These are phyloP conservation scores for Puccinia polysora DNA, from an alignment of 1,284 basidiomycete genomes.

Conservation along the genomic window DNA sequence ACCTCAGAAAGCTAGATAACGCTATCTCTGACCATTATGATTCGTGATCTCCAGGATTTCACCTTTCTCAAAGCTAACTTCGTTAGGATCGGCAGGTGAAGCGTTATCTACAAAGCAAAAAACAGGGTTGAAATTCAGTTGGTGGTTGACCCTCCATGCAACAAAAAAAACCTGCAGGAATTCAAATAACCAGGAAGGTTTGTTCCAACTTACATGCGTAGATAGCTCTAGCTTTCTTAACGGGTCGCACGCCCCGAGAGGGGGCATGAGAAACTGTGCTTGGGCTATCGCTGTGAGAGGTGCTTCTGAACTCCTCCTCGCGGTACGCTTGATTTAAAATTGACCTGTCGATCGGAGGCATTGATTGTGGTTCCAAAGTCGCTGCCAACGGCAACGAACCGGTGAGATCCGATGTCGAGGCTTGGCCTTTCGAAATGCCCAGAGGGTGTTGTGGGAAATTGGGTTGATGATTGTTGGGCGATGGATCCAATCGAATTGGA, in stretches of 20 bases:
- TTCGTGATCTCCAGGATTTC: constrained; percentile 91
- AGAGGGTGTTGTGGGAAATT: too few relatives aligned
- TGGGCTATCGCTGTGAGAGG: constrained; percentile 3
- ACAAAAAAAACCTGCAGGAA: too few relatives aligned
- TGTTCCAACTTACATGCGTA: constrained; percentile 68
- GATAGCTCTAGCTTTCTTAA: constrained; percentile 75
- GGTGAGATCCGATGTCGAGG: neutral
- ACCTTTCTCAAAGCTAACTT: constrained; percentile 88
- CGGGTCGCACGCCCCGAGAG: constrained; percentile 42
- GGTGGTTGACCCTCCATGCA: too few relatives aligned
- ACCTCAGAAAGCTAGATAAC: neutral
- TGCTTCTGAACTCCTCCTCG: constrained; percentile 13
- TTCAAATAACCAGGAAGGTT: too few relatives aligned
- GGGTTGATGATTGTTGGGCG: too few relatives aligned
- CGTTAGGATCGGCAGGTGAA: constrained; percentile 88
- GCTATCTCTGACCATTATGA: constrained; percentile 61
- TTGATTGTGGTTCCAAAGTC: neutral
- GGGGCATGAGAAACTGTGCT: neutral
- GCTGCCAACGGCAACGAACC: neutral
- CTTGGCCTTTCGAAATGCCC: too few relatives aligned
- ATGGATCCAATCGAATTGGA: too few relatives aligned
- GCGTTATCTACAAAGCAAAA: constrained; percentile 75
- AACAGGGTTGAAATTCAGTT: neutral
- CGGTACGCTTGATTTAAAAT: constrained; percentile 15
- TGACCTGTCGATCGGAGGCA: constrained; percentile 11